These are phyloP conservation scores for Rhododendron griersonianum DNA, from an alignment of 148 eudicot species.

Conservation along the genomic window DNA sequence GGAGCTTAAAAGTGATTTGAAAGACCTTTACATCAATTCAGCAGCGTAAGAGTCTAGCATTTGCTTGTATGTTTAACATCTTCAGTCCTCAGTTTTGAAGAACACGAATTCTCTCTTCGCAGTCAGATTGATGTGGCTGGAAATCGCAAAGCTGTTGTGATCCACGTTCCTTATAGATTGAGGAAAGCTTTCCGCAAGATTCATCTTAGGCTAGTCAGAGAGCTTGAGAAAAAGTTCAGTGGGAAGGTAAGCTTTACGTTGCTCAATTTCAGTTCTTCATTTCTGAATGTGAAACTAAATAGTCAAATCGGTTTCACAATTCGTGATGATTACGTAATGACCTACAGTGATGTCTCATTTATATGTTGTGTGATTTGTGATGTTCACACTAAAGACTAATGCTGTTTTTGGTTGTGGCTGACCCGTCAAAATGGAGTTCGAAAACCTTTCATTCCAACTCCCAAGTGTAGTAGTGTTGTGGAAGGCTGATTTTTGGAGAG, in stretches of 20 bases:
- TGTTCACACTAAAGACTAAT: not conserved
- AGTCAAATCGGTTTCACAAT: not conserved
- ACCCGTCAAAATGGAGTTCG: not conserved
- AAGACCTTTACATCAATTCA: constrained; percentile 75
- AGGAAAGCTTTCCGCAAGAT: constrained; percentile 85
- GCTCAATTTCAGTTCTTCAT: not conserved
- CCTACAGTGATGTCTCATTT: not conserved
- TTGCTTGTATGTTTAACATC: not conserved
- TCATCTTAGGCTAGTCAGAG: constrained; percentile 64
- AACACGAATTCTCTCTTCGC: constrained; percentile 16
- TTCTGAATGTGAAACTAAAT: not conserved
- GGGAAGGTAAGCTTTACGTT: constrained; percentile 55
- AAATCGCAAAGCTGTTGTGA: constrained; percentile 69
- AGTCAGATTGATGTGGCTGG: constrained; percentile 73
- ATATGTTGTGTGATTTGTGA: not conserved
- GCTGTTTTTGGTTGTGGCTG: not conserved
- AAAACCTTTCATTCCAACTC: not conserved
- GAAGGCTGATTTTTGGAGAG: not conserved
- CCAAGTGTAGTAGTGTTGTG: not conserved
- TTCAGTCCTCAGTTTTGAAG: not conserved
- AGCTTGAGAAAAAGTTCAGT: constrained; percentile 94
- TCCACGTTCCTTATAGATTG: constrained; percentile 77
- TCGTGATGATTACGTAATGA: not conserved
- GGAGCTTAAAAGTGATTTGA: constrained; percentile 70
- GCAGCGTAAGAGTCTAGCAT: constrained; percentile 46